A percentile compares a stretch with the other conserved stretches of the same genome.
Evolutionary conservation across 345 rosid genomes (phyloP).

Genomic region (Psidium guajava): DNA sequence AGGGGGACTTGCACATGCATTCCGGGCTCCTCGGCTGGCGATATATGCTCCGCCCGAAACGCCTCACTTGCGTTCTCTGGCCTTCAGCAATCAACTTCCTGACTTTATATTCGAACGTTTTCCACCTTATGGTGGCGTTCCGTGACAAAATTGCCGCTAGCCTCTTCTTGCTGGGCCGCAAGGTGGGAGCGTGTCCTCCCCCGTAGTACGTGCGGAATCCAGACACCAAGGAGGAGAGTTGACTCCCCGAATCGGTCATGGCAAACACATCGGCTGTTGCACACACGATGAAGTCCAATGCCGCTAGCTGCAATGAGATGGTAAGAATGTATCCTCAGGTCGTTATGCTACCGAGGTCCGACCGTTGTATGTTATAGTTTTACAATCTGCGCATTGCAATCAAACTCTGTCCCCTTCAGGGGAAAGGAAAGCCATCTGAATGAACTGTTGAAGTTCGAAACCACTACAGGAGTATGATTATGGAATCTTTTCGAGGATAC

Average conservation of each 20-base stretch:
- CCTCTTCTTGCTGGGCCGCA: constrained; percentile 90
- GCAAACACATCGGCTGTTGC: constrained; percentile 87
- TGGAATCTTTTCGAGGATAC: not conserved
- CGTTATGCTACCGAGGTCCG: not conserved
- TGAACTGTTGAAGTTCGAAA: not conserved
- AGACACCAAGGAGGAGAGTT: constrained; percentile 77
- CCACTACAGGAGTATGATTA: not conserved
- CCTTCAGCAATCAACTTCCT: constrained; percentile 73
- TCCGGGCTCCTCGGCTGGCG: constrained; percentile 78
- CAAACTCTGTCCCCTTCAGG: not conserved
- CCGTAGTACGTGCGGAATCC: constrained; percentile 85
- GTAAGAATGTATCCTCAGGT: not conserved
- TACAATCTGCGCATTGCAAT: not conserved
- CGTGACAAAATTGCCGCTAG: constrained; percentile 62
- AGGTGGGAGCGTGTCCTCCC: constrained; percentile 46
- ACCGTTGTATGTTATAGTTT: not conserved
- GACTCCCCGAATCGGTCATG: constrained; percentile 96
- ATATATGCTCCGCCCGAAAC: constrained; percentile 72
- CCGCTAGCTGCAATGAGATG: constrained; percentile 53
- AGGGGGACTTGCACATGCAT: constrained; percentile 41
- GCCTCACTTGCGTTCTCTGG: constrained; percentile 40
- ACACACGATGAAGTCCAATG: constrained; percentile 80
- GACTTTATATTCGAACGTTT: constrained; percentile 43
- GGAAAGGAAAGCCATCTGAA: not conserved
- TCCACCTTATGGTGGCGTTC: constrained; percentile 53